Conservation (phyloP, 2,329 filamentous ascomycete genomes). For the Paecilomyces sp. region DNA sequence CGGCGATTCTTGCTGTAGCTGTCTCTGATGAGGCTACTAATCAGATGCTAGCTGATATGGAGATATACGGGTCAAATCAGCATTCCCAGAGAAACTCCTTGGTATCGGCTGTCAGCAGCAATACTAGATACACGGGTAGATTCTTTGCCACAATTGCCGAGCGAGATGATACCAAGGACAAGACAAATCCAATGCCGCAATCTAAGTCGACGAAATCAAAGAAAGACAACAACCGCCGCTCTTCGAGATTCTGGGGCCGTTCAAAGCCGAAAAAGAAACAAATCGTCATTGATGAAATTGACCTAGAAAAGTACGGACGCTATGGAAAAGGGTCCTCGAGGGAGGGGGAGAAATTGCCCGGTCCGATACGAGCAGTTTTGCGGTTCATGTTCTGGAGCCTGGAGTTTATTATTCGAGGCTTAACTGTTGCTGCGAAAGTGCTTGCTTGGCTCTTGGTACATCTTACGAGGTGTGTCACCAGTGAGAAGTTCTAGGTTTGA, state of each 20-base stretch:
- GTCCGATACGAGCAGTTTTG: conserved; percentile 26
- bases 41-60: conserved; percentile 30
- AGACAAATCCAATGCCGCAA: conserved; percentile 27
- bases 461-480: conserved; percentile 31
- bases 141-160: conserved; percentile 34
- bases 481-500: conserved; percentile 30
- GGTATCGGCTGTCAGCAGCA: background rate
- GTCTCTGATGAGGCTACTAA: conserved; percentile 36
- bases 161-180: conserved; percentile 34
- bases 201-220: conserved; percentile 17
- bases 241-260: background rate
- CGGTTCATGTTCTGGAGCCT: conserved; percentile 31
- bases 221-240: conserved; percentile 6
- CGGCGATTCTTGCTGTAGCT: conserved; percentile 38
- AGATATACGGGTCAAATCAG: conserved; percentile 16
- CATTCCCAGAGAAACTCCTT: conserved; percentile 6
- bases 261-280: conserved; percentile 19
- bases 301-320: conserved; percentile 38
- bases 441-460: conserved; percentile 35
- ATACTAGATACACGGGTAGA: conserved; percentile 11
- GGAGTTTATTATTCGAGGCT: conserved; percentile 27
- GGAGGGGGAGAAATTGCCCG: conserved; percentile 34
- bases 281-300: conserved; percentile 35
- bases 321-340: conserved; percentile 28
- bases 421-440: conserved; percentile 32